A percentile compares a stretch with the other conserved stretches of the same genome.
Conservation (phyloP, 2,329 filamentous ascomycete genomes). For the Ceratocystis lukuohia region DNA sequence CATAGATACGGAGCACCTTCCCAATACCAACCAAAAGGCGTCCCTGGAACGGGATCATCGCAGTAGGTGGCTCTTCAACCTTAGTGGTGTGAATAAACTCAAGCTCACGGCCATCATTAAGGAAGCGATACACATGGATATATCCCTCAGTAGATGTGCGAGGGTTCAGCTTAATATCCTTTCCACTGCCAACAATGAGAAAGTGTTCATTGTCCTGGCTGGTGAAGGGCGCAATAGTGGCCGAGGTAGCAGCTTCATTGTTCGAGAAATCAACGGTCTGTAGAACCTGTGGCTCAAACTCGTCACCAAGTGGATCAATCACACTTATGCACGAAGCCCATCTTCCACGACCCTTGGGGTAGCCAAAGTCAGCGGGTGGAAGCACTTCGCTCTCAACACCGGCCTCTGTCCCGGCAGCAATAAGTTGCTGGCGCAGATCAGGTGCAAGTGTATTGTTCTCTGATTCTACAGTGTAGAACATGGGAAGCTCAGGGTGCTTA, state of each 20-base stretch:
- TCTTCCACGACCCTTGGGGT: constrained; percentile 66
- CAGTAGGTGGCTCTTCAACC: constrained; percentile 75
- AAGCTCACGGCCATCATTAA: constrained; percentile 71
- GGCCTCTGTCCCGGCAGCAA: constrained; percentile 55
- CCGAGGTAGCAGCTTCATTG: constrained; percentile 83
- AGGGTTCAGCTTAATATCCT: constrained; percentile 71
- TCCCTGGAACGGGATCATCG: constrained; percentile 87
- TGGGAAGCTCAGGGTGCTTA: constrained; percentile 71
- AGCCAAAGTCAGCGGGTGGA: constrained; percentile 73
- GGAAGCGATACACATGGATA: constrained; percentile 84
- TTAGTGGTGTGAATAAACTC: constrained; percentile 96
- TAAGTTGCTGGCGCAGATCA: constrained; percentile 59
- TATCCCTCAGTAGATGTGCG: constrained; percentile 65
- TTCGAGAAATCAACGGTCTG: constrained; percentile 71
- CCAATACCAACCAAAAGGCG: constrained; percentile 77
- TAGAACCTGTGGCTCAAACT: constrained; percentile 48
- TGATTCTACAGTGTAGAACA: constrained; percentile 89
- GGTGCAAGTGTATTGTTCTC: constrained; percentile 84
- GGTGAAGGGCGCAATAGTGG: constrained; percentile 71
- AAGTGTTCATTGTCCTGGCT: constrained; percentile 83
- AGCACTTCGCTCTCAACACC: constrained; percentile 61
- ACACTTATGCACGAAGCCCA: constrained; percentile 96
- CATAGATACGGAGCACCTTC: constrained; percentile 71
- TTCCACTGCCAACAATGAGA: constrained; percentile 86
- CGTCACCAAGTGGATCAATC: constrained; percentile 50